Evolutionary conservation across 1,284 basidiomycete species (phyloP), one percentile per base, ranked within the genome.

Genomic region (Apiotrichum gamsii): DNA sequence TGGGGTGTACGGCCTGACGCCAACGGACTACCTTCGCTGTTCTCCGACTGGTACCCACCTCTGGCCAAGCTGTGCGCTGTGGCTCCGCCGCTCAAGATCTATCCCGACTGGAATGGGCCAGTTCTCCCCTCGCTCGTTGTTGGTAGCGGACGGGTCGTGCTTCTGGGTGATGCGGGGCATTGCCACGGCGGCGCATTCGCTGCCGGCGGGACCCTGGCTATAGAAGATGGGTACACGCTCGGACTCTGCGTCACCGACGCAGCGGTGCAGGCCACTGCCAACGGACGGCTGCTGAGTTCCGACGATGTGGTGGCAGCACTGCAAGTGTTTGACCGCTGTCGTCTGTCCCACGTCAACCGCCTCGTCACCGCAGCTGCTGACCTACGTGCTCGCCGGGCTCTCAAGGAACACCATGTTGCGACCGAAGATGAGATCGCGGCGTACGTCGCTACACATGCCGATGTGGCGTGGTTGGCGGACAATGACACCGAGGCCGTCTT

Each of bases 141-240:
- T 6, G 37, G 45, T 11, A 30, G 33, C 2, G 49, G 49, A 5
- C 43, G 49, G 13, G 53, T 45, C 3, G 43, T 38, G 8, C 39
- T 55, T 9, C 35, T 55, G 14, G 53, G 53, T 8, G 53, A 55
- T 25, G 53, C 49, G 6, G 53, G 49, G 3, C 53, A 55, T 33
- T 43, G 45, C 2, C 53, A 55, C 25, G 53, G 53, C 14, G 53
- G 53, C 19, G 49, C 49, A 2, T 55, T 44, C 31, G 53, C 53
- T 2, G 53, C 48, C 8, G 53, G 53, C 18, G 53, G 53, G 6
- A 45, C 49, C 3, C 44, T 55, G 13, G 42, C 49, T 8, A 48
- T 51, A 13, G 53, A 55, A 20, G 53, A 55, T 39, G 53, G 45
- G 15, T 55, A 49, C 25, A 43, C 46, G 8, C 46, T 51, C 23